Evolutionary conservation across 768 basidiomycete species (phyloP), one percentile per base, ranked within the genome.

Genomic region (Gelatoporia subvermispora): DNA sequence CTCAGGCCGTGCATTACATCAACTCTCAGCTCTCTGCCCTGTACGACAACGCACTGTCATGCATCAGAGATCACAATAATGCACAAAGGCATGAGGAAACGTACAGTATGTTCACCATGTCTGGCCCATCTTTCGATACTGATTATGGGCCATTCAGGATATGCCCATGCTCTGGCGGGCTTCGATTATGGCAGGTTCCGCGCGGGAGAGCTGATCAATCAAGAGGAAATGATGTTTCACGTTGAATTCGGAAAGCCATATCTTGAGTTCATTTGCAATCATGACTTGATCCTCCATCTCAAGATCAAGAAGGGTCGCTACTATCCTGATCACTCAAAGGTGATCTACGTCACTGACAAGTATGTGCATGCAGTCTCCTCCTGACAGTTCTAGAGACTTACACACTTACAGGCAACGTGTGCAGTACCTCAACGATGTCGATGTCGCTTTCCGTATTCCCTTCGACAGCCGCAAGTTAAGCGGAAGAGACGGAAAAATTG

Each of bases 191-290:
- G 48, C 39, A 49, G 48, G 18, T 41, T 45, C 23, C 46, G 43
- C 40, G 34, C 43, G 10, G 39, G 43, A 3, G 39, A 44, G 4
- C 49, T 48, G n/a, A 23, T 35, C 24, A 51, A 49, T 20, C 49
- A 45, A 0, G 49, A 56, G 35, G 20, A 52, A 23, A 48, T 51
- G 46, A 45, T 51, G 45, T 57, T 63, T 46, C 38, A 54, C 20
- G 54, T 58, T 1, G 41, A 44, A 8, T 64, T 64, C 53, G 48
- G 45, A 20, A 54, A 53, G 18, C 66, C 66, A 10, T 28, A 48
- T n/a, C 50, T 68, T 23, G 51, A 61, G 28, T 65, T 68, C 49
- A 55, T 68, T 39, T 65, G 66, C 47, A 65, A 64, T 46, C 66
- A 68, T 38, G 65, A 68, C 24, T 64, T 49, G 2, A 47, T 68